These are phyloP conservation scores for Cylindrotheca fusiformis DNA, from an alignment of 108 stramenopile species.

Conservation along the genomic window DNA sequence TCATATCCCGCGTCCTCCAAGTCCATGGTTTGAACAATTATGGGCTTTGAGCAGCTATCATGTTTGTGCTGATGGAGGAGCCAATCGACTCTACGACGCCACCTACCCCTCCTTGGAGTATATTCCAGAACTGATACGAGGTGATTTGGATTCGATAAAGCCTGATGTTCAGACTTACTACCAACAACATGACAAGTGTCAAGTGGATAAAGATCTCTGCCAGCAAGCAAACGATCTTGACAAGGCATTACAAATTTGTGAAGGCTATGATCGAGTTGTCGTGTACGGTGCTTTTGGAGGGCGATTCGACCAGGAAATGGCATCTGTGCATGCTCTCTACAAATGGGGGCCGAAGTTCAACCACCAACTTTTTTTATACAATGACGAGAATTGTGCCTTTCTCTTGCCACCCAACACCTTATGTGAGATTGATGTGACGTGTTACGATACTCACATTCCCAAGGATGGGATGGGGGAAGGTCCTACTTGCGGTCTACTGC, in stretches of 20 bases:
- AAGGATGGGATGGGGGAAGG: conserved; percentile 53
- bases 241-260: conserved; percentile 35
- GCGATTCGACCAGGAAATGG: conserved; percentile 90
- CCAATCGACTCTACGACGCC: conserved; percentile 82
- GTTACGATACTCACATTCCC: conserved; percentile 13
- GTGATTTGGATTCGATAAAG: conserved; percentile 90
- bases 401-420: conserved; percentile 39
- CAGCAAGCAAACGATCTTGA: conserved; percentile 93
- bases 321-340: conserved; percentile 60
- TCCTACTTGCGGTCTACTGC: conserved; percentile 83
- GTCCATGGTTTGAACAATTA: conserved; percentile 42
- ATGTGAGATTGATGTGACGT: conserved; percentile 52
- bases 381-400: conserved; percentile 72
- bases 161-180: conserved; percentile 68
- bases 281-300: conserved; percentile 88
- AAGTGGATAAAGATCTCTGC: conserved; percentile 51
- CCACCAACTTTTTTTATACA: conserved; percentile 52
- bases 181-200: conserved; percentile 43
- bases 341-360: conserved; percentile 52
- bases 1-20: conserved; percentile 36
- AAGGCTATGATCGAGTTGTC: conserved; percentile 15
- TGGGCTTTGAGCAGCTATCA: conserved; percentile 60
- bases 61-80: conserved; percentile 95
- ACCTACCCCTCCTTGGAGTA: conserved; percentile 11
- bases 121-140: conserved; percentile 83